A percentile compares a stretch with the other conserved stretches of the same genome.
Evolutionary conservation across 176 grass and related monocot species (phyloP).

Genomic region (Leersia perrieri): DNA sequence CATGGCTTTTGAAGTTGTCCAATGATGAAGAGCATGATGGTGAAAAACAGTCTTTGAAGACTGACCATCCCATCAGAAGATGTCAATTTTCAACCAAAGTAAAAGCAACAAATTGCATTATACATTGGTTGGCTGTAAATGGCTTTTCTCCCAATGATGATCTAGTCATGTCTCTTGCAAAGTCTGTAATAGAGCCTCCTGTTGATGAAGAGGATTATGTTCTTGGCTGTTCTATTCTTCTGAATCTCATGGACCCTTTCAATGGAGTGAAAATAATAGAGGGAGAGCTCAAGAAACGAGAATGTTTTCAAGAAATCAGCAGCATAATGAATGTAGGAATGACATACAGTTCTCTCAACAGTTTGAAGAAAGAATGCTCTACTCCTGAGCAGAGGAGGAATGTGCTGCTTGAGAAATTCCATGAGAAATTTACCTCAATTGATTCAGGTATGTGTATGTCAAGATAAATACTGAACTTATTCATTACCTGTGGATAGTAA

Average conservation of each 20-base stretch:
- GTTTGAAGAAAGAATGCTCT: conserved; percentile 76
- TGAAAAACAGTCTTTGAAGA: conserved; percentile 34
- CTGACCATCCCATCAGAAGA: conserved; percentile 45
- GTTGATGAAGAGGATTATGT: conserved; percentile 69
- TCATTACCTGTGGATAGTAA: conserved; percentile 12
- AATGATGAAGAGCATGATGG: conserved; percentile 45
- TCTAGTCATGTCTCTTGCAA: conserved; percentile 72
- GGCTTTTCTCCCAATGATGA: conserved; percentile 71
- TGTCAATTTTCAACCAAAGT: conserved; percentile 54
- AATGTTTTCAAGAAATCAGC: conserved; percentile 77
- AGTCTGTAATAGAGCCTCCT: conserved; percentile 67
- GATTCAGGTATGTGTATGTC: conserved; percentile 61
- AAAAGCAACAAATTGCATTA: conserved; percentile 57
- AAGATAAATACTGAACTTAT: conserved; percentile 1
- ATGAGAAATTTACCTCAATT: conserved; percentile 69
- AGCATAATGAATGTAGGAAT: conserved; percentile 91
- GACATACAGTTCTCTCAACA: conserved; percentile 87
- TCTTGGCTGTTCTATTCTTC: conserved; percentile 67
- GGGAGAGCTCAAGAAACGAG: conserved; percentile 72
- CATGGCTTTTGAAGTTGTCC: conserved; percentile 82
- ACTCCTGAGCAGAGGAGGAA: conserved; percentile 82
- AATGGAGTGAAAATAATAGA: conserved; percentile 86
- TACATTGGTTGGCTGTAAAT: conserved; percentile 71
- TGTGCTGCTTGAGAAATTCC: conserved; percentile 75
- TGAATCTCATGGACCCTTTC: conserved; percentile 92